phyloP scores from a whole-genome alignment of 148 eudicot species.

The Nepenthes mirabilis region DNA sequence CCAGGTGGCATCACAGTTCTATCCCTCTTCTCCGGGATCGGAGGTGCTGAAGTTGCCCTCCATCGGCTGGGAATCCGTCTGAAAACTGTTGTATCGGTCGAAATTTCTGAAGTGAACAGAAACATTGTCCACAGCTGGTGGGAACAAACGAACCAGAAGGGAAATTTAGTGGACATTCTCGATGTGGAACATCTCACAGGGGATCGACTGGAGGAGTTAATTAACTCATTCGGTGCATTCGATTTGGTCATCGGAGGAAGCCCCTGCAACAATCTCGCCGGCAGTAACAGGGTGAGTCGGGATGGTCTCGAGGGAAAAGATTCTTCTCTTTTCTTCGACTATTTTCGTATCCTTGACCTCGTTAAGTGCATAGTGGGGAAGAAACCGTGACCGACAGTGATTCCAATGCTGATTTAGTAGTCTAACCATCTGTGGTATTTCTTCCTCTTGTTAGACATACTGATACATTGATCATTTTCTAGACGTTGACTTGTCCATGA shows the following conservation, averaged over 20 bases:
- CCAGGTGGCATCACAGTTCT: slow-evolving; percentile 59
- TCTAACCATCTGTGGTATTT: too few relatives aligned
- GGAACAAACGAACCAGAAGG: slow-evolving; percentile 87
- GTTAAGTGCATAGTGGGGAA: slow-evolving; percentile 40
- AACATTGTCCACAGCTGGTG: slow-evolving; percentile 68
- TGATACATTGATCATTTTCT: too few relatives aligned
- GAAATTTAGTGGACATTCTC: slow-evolving; percentile 35
- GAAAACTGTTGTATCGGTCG: slow-evolving; percentile 69
- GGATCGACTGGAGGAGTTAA: slow-evolving; percentile 33
- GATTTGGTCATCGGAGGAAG: slow-evolving; percentile 82
- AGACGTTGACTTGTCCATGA: too few relatives aligned
- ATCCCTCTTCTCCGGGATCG: slow-evolving; percentile 85
- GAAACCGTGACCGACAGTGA: slow-evolving; percentile 4
- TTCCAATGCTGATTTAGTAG: too few relatives aligned
- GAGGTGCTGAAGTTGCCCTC: slow-evolving; percentile 92
- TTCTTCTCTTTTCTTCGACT: slow-evolving; percentile 68
- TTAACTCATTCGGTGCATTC: slow-evolving; percentile 40
- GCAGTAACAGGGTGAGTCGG: slow-evolving; percentile 68
- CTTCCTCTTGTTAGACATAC: too few relatives aligned
- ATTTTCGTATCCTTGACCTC: slow-evolving; percentile 47
- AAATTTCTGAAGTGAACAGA: slow-evolving; percentile 67
- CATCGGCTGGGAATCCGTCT: slow-evolving; percentile 59
- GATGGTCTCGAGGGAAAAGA: slow-evolving; percentile 85
- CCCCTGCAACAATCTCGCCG: slow-evolving; percentile 87
- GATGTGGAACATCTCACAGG: slow-evolving; percentile 47